Percentiles rank a stretch among this genome's conserved stretches.
Conservation (phyloP, 257 asterid species). For the Gentiana straminea region DNA sequence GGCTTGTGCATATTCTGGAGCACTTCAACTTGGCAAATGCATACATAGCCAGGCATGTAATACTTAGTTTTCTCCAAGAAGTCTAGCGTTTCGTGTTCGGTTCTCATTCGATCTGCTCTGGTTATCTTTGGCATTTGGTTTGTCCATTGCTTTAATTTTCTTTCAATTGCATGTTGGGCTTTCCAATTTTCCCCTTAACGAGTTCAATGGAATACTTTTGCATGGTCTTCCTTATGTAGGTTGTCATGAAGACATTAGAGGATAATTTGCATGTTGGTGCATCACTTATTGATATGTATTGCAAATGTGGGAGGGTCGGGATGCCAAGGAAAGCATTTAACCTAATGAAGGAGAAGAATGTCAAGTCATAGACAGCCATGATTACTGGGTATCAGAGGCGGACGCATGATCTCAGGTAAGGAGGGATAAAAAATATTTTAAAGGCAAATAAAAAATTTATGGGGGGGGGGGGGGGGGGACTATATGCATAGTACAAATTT, state of each 20-base stretch:
- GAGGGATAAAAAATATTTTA: too few species aligned
- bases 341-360: constrained; percentile 36
- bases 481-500: too few species aligned
- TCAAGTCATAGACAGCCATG: constrained; percentile 41
- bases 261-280: constrained; percentile 50
- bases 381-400: constrained; percentile 20
- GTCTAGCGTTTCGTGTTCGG: constrained; percentile 29
- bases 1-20: constrained; percentile 35
- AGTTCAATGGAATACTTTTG: constrained; percentile 4
- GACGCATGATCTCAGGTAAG: too few species aligned
- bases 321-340: constrained; percentile 40
- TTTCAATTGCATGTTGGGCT: too few species aligned
- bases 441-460: too few species aligned
- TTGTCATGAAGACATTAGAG: constrained; percentile 62
- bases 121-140: too few species aligned
- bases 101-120: neutral
- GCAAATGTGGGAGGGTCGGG: constrained; percentile 46
- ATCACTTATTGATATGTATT: constrained; percentile 39
- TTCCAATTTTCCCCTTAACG: too few species aligned
- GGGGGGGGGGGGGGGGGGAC: too few species aligned
- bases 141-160: too few species aligned
- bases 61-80: constrained; percentile 19
- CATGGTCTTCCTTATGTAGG: constrained; percentile 26
- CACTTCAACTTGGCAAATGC: constrained; percentile 32
- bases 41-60: constrained; percentile 16